Base-by-base conservation (phyloP, 176 grass and related monocot genomes). In the Cymbopogon citratus region DNA sequence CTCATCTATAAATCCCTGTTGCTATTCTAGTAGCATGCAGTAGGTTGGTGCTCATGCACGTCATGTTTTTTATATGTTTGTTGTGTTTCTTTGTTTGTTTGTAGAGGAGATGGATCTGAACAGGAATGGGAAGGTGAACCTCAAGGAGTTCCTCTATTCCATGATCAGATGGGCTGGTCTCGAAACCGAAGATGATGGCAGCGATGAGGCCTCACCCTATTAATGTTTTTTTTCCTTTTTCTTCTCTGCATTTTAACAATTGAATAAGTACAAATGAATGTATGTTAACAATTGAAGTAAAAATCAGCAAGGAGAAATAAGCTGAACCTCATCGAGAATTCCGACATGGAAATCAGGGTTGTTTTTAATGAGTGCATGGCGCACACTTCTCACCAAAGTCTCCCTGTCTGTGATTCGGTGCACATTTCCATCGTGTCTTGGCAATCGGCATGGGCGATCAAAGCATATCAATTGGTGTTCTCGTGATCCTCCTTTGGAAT, bases 31-130 rank as follows among this genome's bases (percentile, higher is more conserved):
- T 14, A 48, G 45, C 14, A 40, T 40, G 38, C 38, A 48, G 14
- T 48, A 16, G 46, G 15, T 49, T 49, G 46, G 15, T 18, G 46
- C 46, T 49, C 46, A 26, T 60, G 21, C n/a, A 59, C n/a, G 49
- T 25, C 56, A n/a, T 25, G 9, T 24, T 60, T 9, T 11, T 60
- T 11, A 9, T 11, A 7, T 21, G 9, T 3, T 2, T 54, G 6
- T 19, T 35, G 36, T 36, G 4, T 38, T 5, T 49, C 64, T 19
- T 12, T 39, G 7, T 43, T 10, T 78, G 18, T 31, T 51, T 89
- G 84, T 84, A 97, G 91, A 87, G 71, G 94, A 97, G 63, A 97
- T 97, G 91, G 87, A 97, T 65, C 25, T 89, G 82, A 66, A 93
- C 89, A 86, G 81, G 51, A 84, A 88, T 54, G 94, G 91, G 21